Conservation (phyloP, 352 stramenopile species). For the Phytophthora foliorum region DNA sequence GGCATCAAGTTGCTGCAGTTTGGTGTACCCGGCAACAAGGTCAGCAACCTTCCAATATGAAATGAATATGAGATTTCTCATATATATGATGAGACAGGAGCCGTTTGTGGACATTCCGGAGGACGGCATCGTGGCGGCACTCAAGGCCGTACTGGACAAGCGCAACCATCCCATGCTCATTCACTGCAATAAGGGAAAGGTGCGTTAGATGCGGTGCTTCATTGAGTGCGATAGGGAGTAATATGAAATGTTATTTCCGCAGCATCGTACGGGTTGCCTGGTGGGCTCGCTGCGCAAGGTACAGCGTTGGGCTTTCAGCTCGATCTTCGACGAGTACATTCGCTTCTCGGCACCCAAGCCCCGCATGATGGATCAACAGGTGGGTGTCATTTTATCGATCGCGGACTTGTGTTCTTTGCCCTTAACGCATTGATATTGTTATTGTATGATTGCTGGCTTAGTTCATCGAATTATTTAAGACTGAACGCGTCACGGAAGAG, state of each 20-base stretch:
- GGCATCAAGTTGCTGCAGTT: slow-evolving; percentile 87
- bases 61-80: slow-evolving; percentile 2
- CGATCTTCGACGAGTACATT: slow-evolving; percentile 90
- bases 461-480: slow-evolving; percentile 91
- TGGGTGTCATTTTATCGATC: slow-evolving; percentile 21
- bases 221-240: slow-evolving; percentile 1
- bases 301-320: slow-evolving; percentile 86
- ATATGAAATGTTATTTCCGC: slow-evolving; percentile 1
- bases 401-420: neutral
- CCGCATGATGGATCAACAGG: slow-evolving; percentile 91
- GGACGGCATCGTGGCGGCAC: slow-evolving; percentile 75
- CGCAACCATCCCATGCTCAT: slow-evolving; percentile 91
- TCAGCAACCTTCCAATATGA: slow-evolving; percentile 4
- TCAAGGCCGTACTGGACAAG: slow-evolving; percentile 84
- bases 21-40: slow-evolving; percentile 88
- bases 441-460: slow-evolving; percentile 27
- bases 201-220: slow-evolving; percentile 14
- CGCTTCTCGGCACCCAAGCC: slow-evolving; percentile 87
- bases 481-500: slow-evolving; percentile 70
- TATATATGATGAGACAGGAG: slow-evolving; percentile 46
- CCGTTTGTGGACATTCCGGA: slow-evolving; percentile 90
- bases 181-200: slow-evolving; percentile 91
- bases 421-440: slow-evolving; percentile 11
- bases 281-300: slow-evolving; percentile 85
- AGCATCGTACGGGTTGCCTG: slow-evolving; percentile 86